A percentile compares a stretch with the other conserved stretches of the same genome.
phyloP scores from a whole-genome alignment of 2,329 filamentous ascomycete genomes.

The Tolypocladium ovalisporum region DNA sequence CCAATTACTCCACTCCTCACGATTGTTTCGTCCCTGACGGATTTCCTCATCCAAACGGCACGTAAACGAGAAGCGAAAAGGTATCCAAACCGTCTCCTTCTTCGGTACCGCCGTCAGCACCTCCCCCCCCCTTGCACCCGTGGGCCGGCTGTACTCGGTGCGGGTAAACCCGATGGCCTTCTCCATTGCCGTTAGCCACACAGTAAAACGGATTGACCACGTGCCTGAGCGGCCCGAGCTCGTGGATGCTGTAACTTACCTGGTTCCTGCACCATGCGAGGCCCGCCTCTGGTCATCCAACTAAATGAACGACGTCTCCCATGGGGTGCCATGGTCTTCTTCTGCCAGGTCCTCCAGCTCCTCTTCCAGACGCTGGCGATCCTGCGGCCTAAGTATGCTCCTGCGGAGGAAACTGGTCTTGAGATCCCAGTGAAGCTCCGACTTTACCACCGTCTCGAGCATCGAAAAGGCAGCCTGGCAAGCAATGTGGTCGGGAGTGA shows the following conservation, averaged over 20 bases:
- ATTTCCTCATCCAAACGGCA: neutral
- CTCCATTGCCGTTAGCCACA: neutral
- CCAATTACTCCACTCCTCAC: too few relatives aligned
- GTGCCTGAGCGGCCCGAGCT: constrained; percentile 10
- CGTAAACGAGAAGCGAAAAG: neutral
- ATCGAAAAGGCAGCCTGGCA: constrained; percentile 35
- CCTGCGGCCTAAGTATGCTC: constrained; percentile 39
- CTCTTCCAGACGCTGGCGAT: constrained; percentile 37
- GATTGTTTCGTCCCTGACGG: neutral
- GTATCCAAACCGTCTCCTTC: neutral
- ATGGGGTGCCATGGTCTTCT: constrained; percentile 44
- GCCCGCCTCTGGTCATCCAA: constrained; percentile 33
- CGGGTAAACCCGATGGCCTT: neutral
- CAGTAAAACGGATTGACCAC: neutral
- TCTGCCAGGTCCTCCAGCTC: constrained; percentile 39
- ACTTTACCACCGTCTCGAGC: constrained; percentile 18
- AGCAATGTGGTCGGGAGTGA: constrained; percentile 27
- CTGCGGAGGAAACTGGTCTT: constrained; percentile 35
- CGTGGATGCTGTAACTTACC: neutral
- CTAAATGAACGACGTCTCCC: constrained; percentile 40
- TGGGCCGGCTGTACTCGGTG: neutral
- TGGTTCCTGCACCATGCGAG: constrained; percentile 10
- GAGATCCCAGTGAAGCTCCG: constrained; percentile 45
- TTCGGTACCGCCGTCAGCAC: too few relatives aligned
- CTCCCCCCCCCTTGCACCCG: neutral